Evolutionary conservation across 2,329 filamentous ascomycete genomes (phyloP).

Genomic region (Aspergillus fijiensis): DNA sequence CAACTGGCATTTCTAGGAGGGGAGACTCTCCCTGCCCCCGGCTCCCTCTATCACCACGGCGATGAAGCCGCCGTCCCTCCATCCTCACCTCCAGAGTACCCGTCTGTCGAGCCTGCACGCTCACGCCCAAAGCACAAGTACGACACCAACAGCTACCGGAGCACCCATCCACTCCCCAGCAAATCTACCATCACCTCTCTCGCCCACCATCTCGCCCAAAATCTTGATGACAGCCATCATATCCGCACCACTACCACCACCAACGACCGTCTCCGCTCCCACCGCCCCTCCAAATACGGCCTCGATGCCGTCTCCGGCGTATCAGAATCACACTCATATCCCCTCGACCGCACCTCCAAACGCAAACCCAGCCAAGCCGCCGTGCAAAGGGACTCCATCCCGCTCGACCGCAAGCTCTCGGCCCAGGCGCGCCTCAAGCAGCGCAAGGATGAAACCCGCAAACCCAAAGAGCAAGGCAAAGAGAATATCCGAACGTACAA

Average conservation of each 20-base stretch:
- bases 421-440: conserved; percentile 36
- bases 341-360: conserved; percentile 20
- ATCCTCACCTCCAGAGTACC: conserved; percentile 34
- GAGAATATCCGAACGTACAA: conserved; percentile 29
- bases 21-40: conserved; percentile 19
- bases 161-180: conserved; percentile 23
- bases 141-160: conserved; percentile 24
- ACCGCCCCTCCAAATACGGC: conserved; percentile 29
- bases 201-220: conserved; percentile 18
- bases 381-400: conserved; percentile 25
- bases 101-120: conserved; percentile 24
- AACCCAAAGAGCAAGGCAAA: conserved; percentile 31
- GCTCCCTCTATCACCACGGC: conserved; percentile 15
- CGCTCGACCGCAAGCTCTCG: conserved; percentile 35
- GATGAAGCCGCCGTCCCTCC: conserved; percentile 24
- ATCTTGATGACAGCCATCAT: conserved; percentile 20
- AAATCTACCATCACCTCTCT: conserved; percentile 28
- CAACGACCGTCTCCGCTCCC: conserved; percentile 22
- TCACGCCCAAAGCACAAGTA: conserved; percentile 24
- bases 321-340: conserved; percentile 16
- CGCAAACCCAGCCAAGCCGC: conserved; percentile 24
- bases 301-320: conserved; percentile 30
- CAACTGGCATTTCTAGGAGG: conserved; percentile 24
- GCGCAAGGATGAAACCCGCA: conserved; percentile 28
- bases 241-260: conserved; percentile 10